Evolutionary conservation across 495 filamentous ascomycete genomes (phyloP), one percentile per base, ranked within the genome.

Genomic region (Xylaria grammica): DNA sequence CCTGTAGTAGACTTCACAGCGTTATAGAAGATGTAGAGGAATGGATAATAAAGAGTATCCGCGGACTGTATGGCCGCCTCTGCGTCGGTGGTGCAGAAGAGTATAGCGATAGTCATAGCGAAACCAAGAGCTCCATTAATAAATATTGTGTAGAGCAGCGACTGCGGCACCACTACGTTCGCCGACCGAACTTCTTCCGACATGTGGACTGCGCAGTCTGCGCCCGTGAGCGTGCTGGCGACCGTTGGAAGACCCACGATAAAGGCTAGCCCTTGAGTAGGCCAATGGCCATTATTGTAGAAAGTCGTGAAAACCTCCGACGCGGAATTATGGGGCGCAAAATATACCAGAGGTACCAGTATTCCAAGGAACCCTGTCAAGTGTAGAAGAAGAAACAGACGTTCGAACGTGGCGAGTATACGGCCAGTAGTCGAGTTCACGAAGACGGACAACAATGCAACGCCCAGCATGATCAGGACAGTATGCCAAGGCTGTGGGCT

Each of bases 21-120:
- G 60, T 81, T 70, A 71, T 81, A 79, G 67, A 80, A 81, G 58
- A 86, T 81, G 63, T 82, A 68, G 64, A 87, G 84, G 68, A 86
- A 82, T 5, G 84, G 81, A 36, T 83, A 83, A 32, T 77, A 76
- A 9, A 83, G 85, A 0, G 79, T 62, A 13, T 79, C 62, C 2
- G 74, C 46, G 24, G 67, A 59, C 11, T 38, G 6, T 62, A 73
- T 49, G 36, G 65, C 77, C n/a, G 67, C 73, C 2, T 72, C 48
- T 1, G 84, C 48, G 20, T 79, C 67, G 3, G 75, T 75, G 56
- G 83, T 72, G 54, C 75, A 76, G 66, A 82, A 86, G 7, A 79
- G 67, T 38, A 82, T 67, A 3, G 82, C 78, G 40, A 86, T 67
- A 9, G 82, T 62, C 69, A 83, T 76, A 40, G 77, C 67, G 46